Percentiles rank a stretch among this genome's conserved stretches.
Evolutionary conservation across 1,139 yeast species (phyloP).

Genomic region (Lodderomyces theae): DNA sequence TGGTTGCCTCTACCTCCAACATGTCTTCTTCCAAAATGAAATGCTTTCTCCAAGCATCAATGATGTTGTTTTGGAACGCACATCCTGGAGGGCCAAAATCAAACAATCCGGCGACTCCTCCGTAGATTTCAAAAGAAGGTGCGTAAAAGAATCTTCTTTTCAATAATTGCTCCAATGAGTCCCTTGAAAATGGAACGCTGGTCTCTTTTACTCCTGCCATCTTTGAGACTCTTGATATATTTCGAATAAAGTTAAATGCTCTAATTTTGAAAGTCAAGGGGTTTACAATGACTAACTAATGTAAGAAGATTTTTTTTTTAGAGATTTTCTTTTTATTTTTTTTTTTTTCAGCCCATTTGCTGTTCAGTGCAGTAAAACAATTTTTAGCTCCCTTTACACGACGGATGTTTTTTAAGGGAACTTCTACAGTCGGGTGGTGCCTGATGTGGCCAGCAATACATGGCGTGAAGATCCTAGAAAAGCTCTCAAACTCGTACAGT

Average conservation of each 20-base stretch:
- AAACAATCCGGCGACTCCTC: constrained; percentile 96
- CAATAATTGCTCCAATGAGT: constrained; percentile 81
- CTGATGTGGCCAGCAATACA: too few relatives aligned
- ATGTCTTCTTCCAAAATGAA: constrained; percentile 96
- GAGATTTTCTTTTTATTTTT: too few relatives aligned
- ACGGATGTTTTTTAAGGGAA: too few relatives aligned
- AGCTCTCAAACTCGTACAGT: too few relatives aligned
- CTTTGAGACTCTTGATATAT: constrained; percentile 2
- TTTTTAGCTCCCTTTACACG: neutral
- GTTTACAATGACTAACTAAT: constrained; percentile 3
- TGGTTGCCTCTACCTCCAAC: constrained; percentile 97
- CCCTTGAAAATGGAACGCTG: constrained; percentile 66
- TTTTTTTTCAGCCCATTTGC: neutral
- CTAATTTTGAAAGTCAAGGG: neutral
- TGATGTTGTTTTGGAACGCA: constrained; percentile 92
- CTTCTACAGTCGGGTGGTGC: too few relatives aligned
- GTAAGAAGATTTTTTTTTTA: too few relatives aligned
- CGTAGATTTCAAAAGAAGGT: constrained; percentile 95
- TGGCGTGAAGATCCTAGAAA: too few relatives aligned
- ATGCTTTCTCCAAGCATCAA: constrained; percentile 97
- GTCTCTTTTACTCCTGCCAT: constrained; percentile 30
- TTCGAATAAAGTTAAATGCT: neutral
- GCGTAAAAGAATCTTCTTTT: constrained; percentile 97
- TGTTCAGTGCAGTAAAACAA: neutral
- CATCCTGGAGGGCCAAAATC: constrained; percentile 99